Base-by-base conservation (phyloP, 2,329 filamentous ascomycete species). In the Colletotrichum cordylinicola region DNA sequence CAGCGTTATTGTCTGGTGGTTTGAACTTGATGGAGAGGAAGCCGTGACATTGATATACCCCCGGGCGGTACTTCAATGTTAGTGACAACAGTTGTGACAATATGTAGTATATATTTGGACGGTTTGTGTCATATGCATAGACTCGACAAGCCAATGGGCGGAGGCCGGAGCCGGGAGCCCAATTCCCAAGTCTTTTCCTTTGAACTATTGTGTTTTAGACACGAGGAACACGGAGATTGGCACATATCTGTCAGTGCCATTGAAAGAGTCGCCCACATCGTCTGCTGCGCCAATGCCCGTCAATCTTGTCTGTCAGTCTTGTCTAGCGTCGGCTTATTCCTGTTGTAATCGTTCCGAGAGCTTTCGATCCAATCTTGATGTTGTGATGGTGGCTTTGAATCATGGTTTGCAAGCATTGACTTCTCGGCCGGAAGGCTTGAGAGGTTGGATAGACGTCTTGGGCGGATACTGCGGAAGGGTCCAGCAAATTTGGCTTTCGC, bases 81-180 rank as follows among this genome's bases (percentile, higher is more conserved):
- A 12, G 0, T 48, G 0, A n/a, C 18, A 12, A 2, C 6, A 6
- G 8, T 21, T 52, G 43, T 52, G n/a, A 52, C 1, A 13, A 12
- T 8, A 0, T 21, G 43, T 21, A 8, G 43, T 13, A 21, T 52
- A 21, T 13, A 52, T 52, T 21, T 24, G 10, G 6, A 0, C 43
- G 6, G 2, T 8, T 21, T 52, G 43, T 3, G 12, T 8, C n/a
- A 52, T 24, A 0, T 21, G 43, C 6, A 21, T 2, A 21, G 2
- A 48, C n/a, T 48, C 12, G 4, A 21, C n/a, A 35, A 7, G 10
- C 12, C 33, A 35, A 31, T 31, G 31, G 31, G 8, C 31, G 31
- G 6, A 3, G 31, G 2, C 9, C 8, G 31, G 31, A 31, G 31
- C 31, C 9, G 3, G 8, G 31, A 31, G 8, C 31, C 31, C 31